Evolutionary conservation across 2,329 filamentous ascomycete species (phyloP).

Genomic region (Cytospora schulzeri): DNA sequence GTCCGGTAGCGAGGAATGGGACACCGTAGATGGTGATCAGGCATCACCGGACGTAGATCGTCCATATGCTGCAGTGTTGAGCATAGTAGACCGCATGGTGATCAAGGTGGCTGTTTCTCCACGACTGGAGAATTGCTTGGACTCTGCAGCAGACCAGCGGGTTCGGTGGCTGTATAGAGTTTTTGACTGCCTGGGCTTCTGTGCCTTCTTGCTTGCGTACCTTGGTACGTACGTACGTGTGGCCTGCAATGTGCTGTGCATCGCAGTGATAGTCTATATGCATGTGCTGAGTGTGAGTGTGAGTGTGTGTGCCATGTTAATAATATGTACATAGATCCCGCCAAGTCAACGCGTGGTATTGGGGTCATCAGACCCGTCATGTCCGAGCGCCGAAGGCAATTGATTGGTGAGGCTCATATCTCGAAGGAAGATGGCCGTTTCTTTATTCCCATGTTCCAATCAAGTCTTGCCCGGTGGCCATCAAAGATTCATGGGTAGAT

Average conservation of each 20-base stretch:
- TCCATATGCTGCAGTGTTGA: background rate
- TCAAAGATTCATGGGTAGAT: constrained; percentile 1
- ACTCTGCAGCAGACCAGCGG: background rate
- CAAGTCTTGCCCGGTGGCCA: constrained; percentile 6
- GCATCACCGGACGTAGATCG: background rate
- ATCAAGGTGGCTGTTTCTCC: background rate
- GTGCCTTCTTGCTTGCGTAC: constrained; percentile 13
- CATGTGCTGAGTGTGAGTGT: constrained; percentile 15
- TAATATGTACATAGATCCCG: constrained; percentile 2
- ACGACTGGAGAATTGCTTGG: background rate
- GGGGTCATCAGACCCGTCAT: constrained; percentile 19
- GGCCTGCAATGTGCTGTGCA: constrained; percentile 16
- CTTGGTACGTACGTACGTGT: background rate
- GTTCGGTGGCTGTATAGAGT: constrained; percentile 1
- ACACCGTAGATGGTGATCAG: background rate
- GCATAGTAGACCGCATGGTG: background rate
- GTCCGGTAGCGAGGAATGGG: background rate
- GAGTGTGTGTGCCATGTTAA: constrained; percentile 9
- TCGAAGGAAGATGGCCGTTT: constrained; percentile 15
- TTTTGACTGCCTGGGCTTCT: constrained; percentile 14
- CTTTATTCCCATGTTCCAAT: constrained; percentile 11
- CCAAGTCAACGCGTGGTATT: constrained; percentile 17
- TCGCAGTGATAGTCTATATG: constrained; percentile 7
- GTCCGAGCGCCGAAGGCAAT: constrained; percentile 11
- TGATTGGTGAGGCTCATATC: constrained; percentile 16